A percentile compares a stretch with the other conserved stretches of the same genome.
Evolutionary conservation across 805 yeast species (phyloP).

Genomic region (Teunomyces pallodes): DNA sequence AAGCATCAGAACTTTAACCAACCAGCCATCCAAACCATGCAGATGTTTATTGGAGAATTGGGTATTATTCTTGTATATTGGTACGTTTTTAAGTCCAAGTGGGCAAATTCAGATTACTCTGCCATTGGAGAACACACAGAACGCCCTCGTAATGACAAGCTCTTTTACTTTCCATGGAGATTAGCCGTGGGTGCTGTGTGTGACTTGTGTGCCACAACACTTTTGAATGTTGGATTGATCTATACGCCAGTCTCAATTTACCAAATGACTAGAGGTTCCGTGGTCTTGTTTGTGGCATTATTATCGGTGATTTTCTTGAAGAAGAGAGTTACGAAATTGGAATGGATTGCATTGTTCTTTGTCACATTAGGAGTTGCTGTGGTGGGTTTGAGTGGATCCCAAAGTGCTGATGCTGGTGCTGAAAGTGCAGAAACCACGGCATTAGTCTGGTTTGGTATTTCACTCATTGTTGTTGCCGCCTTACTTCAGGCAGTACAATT

Average conservation of each 20-base stretch:
- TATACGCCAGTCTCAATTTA: conserved; percentile 77
- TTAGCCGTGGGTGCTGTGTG: conserved; percentile 64
- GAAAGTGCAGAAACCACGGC: conserved; percentile 14
- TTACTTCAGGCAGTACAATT: conserved; percentile 73
- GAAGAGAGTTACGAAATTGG: conserved; percentile 53
- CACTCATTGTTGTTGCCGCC: conserved; percentile 58
- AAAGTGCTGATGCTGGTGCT: conserved; percentile 17
- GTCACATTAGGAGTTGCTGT: conserved; percentile 68
- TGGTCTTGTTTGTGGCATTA: conserved; percentile 72
- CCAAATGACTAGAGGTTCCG: conserved; percentile 83
- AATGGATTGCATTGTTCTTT: conserved; percentile 65
- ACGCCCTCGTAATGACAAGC: conserved; percentile 11
- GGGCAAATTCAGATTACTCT: conserved; percentile 11
- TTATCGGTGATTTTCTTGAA: conserved; percentile 63
- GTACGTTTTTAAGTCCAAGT: conserved; percentile 20
- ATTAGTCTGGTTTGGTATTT: conserved; percentile 52
- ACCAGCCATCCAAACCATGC: conserved; percentile 75
- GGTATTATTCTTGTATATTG: conserved; percentile 44
- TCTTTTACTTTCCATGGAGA: conserved; percentile 8
- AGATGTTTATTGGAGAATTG: conserved; percentile 78
- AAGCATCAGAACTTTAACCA: conserved; percentile 60
- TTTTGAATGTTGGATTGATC: conserved; percentile 71
- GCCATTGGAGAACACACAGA: conserved; percentile 11
- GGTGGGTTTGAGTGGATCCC: conserved; percentile 70
- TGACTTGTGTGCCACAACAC: conserved; percentile 70